Conservation (phyloP, 306 rosid genomes). For the Medicago truncatula region DNA sequence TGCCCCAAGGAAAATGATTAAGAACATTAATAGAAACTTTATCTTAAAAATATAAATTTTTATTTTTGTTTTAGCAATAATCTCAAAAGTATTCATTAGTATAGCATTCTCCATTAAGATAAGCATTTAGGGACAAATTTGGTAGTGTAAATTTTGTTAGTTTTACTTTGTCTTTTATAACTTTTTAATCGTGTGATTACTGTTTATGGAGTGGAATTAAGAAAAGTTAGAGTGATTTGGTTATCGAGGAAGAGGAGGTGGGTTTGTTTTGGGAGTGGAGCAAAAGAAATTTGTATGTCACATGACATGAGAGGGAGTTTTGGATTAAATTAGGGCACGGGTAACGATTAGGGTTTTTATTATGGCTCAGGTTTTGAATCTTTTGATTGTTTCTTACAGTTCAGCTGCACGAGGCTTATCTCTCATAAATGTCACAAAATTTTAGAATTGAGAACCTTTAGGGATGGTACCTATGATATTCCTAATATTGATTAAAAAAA, state of each 20-base stretch:
- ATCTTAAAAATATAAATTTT: too few species aligned
- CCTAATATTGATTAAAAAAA: too few species aligned
- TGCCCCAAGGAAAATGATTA: too few species aligned
- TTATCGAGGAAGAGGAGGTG: slow-evolving; percentile 79
- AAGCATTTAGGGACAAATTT: background rate
- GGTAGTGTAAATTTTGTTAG: slow-evolving; percentile 24
- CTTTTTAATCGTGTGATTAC: slow-evolving; percentile 44
- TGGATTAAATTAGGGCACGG: slow-evolving; percentile 69
- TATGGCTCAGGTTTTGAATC: slow-evolving; percentile 52
- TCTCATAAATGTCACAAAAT: slow-evolving; percentile 54
- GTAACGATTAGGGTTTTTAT: slow-evolving; percentile 70
- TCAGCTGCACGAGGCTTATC: slow-evolving; percentile 60
- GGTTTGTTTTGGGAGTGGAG: slow-evolving; percentile 89
- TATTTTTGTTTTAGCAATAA: too few species aligned
- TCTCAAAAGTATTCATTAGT: too few species aligned
- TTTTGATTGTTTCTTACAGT: slow-evolving; percentile 53
- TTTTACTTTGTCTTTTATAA: slow-evolving; percentile 38
- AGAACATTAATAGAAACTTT: too few species aligned
- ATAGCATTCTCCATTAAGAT: too few species aligned
- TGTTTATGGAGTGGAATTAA: slow-evolving; percentile 53
- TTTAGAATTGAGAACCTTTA: slow-evolving; percentile 39
- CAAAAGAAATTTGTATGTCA: slow-evolving; percentile 55
- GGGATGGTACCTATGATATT: slow-evolving; percentile 12
- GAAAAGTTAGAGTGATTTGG: slow-evolving; percentile 55
- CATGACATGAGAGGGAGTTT: slow-evolving; percentile 53